phyloP scores from a whole-genome alignment of 805 yeast genomes.

The Barnettozyma sp. region DNA sequence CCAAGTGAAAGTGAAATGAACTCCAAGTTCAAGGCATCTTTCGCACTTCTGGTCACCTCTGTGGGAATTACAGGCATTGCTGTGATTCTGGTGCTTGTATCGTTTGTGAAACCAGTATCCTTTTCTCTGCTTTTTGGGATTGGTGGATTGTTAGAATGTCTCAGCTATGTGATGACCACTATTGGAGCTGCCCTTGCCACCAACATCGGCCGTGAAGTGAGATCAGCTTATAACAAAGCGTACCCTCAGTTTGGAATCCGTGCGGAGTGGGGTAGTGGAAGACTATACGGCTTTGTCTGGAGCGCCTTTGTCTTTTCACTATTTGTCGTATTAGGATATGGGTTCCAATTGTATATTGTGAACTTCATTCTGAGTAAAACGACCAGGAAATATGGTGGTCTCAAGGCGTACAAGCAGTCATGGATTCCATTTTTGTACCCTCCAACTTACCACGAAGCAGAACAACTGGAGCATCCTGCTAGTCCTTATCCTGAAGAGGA shows the following conservation, averaged over 20 bases:
- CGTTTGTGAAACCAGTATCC: slow-evolving; percentile 1
- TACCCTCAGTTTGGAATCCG: slow-evolving; percentile 2
- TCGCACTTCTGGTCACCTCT: background rate
- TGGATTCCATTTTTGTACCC: slow-evolving; percentile 1
- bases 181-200: slow-evolving; percentile 3
- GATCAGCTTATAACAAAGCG: background rate
- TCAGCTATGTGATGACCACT: slow-evolving; percentile 1
- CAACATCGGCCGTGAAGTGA: background rate
- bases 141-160: slow-evolving; percentile 1
- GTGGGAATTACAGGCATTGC: background rate
- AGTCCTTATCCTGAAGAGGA: background rate
- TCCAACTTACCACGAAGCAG: background rate
- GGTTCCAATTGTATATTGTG: slow-evolving; percentile 1
- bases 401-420: slow-evolving; percentile 1
- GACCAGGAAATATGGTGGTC: background rate
- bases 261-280: slow-evolving; percentile 3
- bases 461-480: background rate
- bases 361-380: slow-evolving; percentile 1
- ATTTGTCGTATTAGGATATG: slow-evolving; percentile 1
- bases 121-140: background rate
- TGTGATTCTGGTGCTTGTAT: background rate
- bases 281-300: slow-evolving; percentile 2
- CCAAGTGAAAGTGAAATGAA: background rate
- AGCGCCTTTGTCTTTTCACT: background rate
- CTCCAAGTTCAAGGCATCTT: slow-evolving; percentile 2